Evolutionary conservation across 805 yeast species (phyloP), one percentile per base, ranked within the genome.

Genomic region (Ogataea saltuana): DNA sequence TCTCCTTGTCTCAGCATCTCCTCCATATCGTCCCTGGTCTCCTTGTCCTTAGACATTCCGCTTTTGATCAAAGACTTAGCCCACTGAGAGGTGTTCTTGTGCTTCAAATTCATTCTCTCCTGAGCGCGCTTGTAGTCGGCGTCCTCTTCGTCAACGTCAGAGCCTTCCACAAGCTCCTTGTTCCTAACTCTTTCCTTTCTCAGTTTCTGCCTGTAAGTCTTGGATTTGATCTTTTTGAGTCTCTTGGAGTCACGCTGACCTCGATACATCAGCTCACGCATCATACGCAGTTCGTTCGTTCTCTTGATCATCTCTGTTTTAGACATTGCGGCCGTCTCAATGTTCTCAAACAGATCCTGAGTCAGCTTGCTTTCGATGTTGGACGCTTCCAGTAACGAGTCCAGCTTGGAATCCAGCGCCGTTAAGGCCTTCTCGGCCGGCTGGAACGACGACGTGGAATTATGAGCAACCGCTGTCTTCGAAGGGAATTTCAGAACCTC

Each of bases 201-300:
- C 58, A 86, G 82, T 41, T 90, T 84, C 61, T 85, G 84, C 56
- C 87, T 86, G 66, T 82, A 93, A 1, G 88, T 76, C 66, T 91
- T 93, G 28, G 97, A 88, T 65, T 93, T 93, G 65, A 93, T 93
- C 69, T 91, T 93, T 71, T 91, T 91, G 58, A 93, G 75, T 55
- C 99, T 78, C 65, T 80, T 89, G 8, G 98, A 90, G 58, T 87
- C 83, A 59, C 83, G 78, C 69, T 91, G 97, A 57, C 91, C 97
- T 56, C 98, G 76, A 70, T 89, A 93, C 96, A 91, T 88, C 50
- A 91, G 76, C 61, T 93, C 99, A 51, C 99, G 78, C 97, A 89
- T 88, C 58, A 85, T 67, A 54, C 98, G 78, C 54, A 91, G 73
- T 65, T 91, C 96, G 46, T 80, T 78, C 6, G 93, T 83, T 46